phyloP scores from a whole-genome alignment of 306 rosid genomes.

The Styphnolobium japonicum region DNA sequence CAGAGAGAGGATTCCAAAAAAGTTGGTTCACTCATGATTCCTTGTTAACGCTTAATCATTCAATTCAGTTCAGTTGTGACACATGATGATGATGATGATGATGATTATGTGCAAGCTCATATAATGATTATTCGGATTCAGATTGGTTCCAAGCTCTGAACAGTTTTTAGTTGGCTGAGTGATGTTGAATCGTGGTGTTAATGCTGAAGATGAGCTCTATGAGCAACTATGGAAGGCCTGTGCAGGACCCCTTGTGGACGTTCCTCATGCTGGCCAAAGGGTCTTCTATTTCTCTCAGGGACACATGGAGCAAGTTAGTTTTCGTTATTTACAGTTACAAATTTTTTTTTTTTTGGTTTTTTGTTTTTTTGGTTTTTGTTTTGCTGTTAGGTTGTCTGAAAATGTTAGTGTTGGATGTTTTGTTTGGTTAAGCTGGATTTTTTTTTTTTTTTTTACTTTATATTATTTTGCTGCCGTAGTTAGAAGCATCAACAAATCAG shows the following conservation, averaged over 20 bases:
- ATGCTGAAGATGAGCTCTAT: slow-evolving; percentile 43
- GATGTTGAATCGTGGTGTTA: not conserved
- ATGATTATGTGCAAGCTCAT: not conserved
- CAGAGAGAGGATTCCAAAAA: slow-evolving; percentile 20
- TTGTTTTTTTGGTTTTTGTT: not conserved
- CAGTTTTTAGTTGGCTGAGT: not conserved
- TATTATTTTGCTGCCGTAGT: slow-evolving; percentile 39
- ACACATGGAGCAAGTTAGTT: slow-evolving; percentile 77
- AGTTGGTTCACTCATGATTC: slow-evolving; percentile 19
- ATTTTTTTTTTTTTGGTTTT: not conserved
- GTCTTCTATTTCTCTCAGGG: slow-evolving; percentile 87
- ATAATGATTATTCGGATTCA: not conserved
- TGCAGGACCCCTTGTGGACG: slow-evolving; percentile 81
- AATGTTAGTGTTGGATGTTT: not conserved
- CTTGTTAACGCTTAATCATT: slow-evolving; percentile 17
- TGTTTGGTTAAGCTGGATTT: not conserved
- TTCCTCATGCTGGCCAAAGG: slow-evolving; percentile 56
- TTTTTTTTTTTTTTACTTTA: not conserved
- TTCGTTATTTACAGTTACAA: not conserved
- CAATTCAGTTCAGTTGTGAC: slow-evolving; percentile 10
- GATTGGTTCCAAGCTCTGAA: not conserved
- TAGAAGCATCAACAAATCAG: slow-evolving; percentile 83
- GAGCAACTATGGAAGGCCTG: slow-evolving; percentile 79
- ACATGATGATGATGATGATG: not conserved
- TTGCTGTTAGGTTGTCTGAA: not conserved